A percentile compares a stretch with the other conserved stretches of the same genome.
Conservation (phyloP, 257 asterid genomes). For the Gentiana straminea region DNA sequence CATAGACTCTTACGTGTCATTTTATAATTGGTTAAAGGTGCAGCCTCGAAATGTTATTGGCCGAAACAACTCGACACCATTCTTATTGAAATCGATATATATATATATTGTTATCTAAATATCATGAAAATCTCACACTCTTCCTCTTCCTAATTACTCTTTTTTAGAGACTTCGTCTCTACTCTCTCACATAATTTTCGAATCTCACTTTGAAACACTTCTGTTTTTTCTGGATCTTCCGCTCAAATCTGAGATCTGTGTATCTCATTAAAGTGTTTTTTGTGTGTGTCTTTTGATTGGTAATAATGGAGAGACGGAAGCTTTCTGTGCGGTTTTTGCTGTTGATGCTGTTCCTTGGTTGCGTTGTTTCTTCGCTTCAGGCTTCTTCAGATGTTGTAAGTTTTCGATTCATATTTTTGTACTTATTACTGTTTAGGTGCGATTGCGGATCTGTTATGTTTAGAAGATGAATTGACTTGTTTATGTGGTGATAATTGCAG, state of each 20-base stretch:
- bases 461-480: slow-evolving; percentile 5
- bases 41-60: slow-evolving; percentile 44
- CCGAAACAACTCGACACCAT: slow-evolving; percentile 29
- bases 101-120: slow-evolving; percentile 8
- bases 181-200: slow-evolving; percentile 4
- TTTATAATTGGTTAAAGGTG: slow-evolving; percentile 8
- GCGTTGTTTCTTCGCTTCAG: slow-evolving; percentile 48
- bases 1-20: slow-evolving; percentile 15
- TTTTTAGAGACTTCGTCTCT: slow-evolving; percentile 8
- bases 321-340: slow-evolving; percentile 38
- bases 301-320: slow-evolving; percentile 44
- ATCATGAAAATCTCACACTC: background rate
- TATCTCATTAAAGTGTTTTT: background rate
- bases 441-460: background rate
- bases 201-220: slow-evolving; percentile 7
- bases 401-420: background rate
- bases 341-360: slow-evolving; percentile 33
- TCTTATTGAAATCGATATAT: slow-evolving; percentile 25
- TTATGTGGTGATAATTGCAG: slow-evolving; percentile 26
- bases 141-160: background rate
- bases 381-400: slow-evolving; percentile 77
- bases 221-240: background rate
- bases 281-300: slow-evolving; percentile 1
- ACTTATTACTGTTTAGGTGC: background rate
- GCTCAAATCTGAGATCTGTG: background rate